phyloP scores from a whole-genome alignment of 2,329 filamentous ascomycete genomes.

The Aquanectria penicillioides region DNA sequence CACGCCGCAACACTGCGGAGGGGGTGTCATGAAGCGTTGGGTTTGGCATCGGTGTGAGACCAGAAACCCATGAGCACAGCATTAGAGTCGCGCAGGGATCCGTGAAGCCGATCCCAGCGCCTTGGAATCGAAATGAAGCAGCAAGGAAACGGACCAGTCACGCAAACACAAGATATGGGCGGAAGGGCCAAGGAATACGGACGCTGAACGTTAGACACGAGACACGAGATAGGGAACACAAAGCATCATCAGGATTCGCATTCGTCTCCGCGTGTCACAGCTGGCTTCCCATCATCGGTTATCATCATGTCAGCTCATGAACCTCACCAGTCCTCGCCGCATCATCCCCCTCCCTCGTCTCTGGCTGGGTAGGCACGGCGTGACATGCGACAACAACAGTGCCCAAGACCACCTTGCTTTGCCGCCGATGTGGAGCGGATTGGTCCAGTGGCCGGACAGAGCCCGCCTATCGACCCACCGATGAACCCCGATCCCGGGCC shows the following conservation, averaged over 20 bases:
- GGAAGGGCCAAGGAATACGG: background rate
- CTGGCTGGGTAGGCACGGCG: too few relatives aligned
- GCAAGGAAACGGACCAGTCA: too few relatives aligned
- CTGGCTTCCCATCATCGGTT: background rate
- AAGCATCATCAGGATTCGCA: too few relatives aligned
- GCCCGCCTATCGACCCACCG: conserved; percentile 9
- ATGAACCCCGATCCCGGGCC: conserved; percentile 36
- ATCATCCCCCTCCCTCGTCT: conserved; percentile 4
- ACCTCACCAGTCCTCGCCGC: conserved; percentile 4
- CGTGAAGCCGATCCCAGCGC: conserved; percentile 9
- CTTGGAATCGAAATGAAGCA: background rate
- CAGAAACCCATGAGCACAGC: conserved; percentile 5
- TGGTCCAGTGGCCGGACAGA: conserved; percentile 8
- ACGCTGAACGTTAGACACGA: background rate
- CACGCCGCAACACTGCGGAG: conserved; percentile 1
- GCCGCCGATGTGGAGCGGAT: conserved; percentile 1
- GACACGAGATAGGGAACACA: background rate
- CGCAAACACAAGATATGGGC: background rate
- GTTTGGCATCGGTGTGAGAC: conserved; percentile 10
- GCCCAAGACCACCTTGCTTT: background rate
- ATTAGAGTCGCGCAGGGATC: background rate
- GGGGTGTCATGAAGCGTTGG: conserved; percentile 8
- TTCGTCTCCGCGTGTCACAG: background rate
- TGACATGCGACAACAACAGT: background rate
- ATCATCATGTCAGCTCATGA: conserved; percentile 10